These are phyloP conservation scores for Xylaria sp. DNA, from an alignment of 495 filamentous ascomycete genomes.

Conservation along the genomic window DNA sequence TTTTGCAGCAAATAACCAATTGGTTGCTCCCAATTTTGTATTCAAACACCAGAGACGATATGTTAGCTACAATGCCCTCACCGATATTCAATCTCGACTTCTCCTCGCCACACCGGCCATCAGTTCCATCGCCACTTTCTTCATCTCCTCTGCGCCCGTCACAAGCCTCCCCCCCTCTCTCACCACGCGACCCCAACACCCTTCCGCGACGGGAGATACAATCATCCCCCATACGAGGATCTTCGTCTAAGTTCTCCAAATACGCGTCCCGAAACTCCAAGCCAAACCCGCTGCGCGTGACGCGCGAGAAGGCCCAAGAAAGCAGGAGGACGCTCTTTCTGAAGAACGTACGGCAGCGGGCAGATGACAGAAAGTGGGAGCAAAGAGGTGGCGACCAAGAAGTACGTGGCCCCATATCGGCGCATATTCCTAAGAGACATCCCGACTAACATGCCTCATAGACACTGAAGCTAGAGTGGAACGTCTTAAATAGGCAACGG, in stretches of 20 bases:
- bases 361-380: conserved; percentile 71
- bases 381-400: conserved; percentile 78
- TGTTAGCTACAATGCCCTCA: conserved; percentile 42
- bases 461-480: conserved; percentile 58
- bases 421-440: neutral
- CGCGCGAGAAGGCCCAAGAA: conserved; percentile 56
- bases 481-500: conserved; percentile 47
- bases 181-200: conserved; percentile 35
- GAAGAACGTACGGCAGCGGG: conserved; percentile 73
- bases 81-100: conserved; percentile 39
- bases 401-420: conserved; percentile 52
- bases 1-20: neutral
- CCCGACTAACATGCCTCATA: conserved; percentile 38
- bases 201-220: conserved; percentile 40
- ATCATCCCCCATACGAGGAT: conserved; percentile 43
- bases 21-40: neutral
- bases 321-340: conserved; percentile 72
- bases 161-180: conserved; percentile 39
- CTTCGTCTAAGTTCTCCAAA: conserved; percentile 37
- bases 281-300: conserved; percentile 48
- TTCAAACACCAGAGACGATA: conserved; percentile 27
- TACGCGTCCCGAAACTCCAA: conserved; percentile 41
- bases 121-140: conserved; percentile 42
- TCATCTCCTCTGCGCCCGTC: conserved; percentile 44
- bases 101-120: conserved; percentile 42